Evolutionary conservation across 805 yeast species (phyloP).

Genomic region (Nakazawaea ernobii): DNA sequence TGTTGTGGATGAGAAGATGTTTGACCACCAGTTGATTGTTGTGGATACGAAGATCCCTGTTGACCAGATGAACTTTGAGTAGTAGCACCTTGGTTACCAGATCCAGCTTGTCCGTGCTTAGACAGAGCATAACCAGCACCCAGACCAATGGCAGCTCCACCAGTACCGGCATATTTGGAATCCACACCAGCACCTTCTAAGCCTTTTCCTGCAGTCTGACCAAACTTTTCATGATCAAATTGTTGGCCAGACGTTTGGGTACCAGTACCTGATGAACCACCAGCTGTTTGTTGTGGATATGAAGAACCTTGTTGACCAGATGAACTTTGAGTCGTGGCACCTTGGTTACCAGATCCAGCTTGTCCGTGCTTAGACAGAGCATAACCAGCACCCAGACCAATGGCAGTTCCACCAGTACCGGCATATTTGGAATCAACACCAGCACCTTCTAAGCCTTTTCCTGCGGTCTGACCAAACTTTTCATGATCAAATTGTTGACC

Average conservation of each 20-base stretch:
- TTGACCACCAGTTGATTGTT: background rate
- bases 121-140: conserved; percentile 4
- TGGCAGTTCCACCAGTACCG: background rate
- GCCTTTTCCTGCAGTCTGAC: background rate
- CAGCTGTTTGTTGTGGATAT: background rate
- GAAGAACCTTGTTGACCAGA: background rate
- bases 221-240: background rate
- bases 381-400: background rate
- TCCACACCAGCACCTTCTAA: background rate
- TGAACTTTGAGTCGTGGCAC: background rate
- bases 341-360: background rate
- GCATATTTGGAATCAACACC: background rate
- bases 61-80: background rate
- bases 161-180: background rate
- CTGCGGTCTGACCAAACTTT: background rate
- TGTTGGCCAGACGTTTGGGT: background rate
- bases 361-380: background rate
- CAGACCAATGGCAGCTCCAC: conserved; percentile 2
- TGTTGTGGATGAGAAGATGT: background rate
- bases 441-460: background rate
- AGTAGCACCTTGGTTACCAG: background rate
- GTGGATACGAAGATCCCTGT: background rate
- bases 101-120: background rate
- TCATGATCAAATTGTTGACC: background rate
- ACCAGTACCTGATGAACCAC: background rate